Percentiles rank a stretch among this genome's conserved stretches.
Conservation (phyloP, 352 stramenopile species). For the Globisporangium splendens region DNA sequence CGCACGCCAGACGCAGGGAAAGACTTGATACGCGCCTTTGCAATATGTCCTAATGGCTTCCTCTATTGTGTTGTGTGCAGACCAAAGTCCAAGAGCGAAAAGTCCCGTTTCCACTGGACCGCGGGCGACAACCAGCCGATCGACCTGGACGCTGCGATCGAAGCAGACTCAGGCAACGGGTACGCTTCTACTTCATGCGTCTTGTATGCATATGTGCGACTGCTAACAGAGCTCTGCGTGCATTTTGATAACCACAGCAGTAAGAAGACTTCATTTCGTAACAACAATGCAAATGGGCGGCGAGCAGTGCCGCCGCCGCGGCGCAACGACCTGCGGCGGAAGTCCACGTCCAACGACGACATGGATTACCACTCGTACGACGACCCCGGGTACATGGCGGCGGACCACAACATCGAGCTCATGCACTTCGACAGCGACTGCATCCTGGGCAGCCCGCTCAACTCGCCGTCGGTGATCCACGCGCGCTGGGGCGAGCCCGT, state of each 20-base stretch:
- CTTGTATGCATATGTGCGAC: no score
- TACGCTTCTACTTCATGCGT: background rate
- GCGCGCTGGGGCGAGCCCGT: constrained; percentile 81
- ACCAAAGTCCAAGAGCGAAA: constrained; percentile 34
- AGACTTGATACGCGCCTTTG: no score
- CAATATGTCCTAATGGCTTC: background rate
- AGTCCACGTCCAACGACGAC: constrained; percentile 22
- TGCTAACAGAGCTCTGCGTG: no score
- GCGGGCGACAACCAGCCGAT: constrained; percentile 15
- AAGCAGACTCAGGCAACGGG: constrained; percentile 18
- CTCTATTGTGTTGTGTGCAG: background rate
- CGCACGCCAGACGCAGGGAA: no score
- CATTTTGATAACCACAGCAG: background rate
- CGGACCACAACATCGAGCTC: constrained; percentile 46
- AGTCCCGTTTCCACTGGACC: constrained; percentile 24
- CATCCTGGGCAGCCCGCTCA: constrained; percentile 70
- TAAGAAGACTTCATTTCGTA: constrained; percentile 6
- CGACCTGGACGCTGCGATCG: constrained; percentile 21
- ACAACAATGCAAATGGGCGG: constrained; percentile 7
- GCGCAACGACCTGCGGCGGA: constrained; percentile 24
- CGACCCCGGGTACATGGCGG: constrained; percentile 62
- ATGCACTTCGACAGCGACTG: constrained; percentile 74
- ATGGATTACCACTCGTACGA: constrained; percentile 78
- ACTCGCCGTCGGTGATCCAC: constrained; percentile 80
- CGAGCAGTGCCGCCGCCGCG: constrained; percentile 14